Evolutionary conservation across 768 basidiomycete genomes (phyloP).

Genomic region (Termitomyces sp.): DNA sequence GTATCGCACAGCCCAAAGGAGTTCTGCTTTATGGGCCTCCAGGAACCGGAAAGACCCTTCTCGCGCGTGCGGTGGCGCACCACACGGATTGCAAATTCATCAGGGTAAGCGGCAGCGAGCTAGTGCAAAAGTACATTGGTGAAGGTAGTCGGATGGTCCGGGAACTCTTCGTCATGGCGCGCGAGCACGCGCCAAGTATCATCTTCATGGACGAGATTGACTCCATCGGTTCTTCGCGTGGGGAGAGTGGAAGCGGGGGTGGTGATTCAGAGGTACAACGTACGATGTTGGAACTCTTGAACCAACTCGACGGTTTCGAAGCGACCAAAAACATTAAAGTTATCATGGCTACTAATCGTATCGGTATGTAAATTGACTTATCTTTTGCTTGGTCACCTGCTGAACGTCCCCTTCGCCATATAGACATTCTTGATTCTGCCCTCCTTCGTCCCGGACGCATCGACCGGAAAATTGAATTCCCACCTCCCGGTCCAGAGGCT

Average conservation of each 20-base stretch:
- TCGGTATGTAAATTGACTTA: constrained; percentile 47
- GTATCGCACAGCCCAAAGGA: constrained; percentile 96
- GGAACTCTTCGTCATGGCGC: constrained; percentile 96
- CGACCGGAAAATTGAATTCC: constrained; percentile 96
- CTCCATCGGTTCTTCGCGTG: constrained; percentile 90
- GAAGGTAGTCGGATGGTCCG: constrained; percentile 96
- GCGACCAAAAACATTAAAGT: constrained; percentile 98
- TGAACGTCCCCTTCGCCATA: neutral
- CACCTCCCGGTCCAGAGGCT: constrained; percentile 95
- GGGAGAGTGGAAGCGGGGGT: constrained; percentile 86
- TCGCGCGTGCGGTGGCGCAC: constrained; percentile 94
- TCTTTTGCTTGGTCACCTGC: neutral
- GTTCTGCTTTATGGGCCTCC: constrained; percentile 95
- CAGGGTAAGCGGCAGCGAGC: constrained; percentile 87
- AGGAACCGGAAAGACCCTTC: constrained; percentile 93
- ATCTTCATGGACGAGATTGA: constrained; percentile 99
- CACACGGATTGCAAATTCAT: constrained; percentile 99
- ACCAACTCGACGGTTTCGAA: constrained; percentile 90
- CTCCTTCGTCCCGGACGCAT: constrained; percentile 93
- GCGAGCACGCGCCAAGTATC: constrained; percentile 96
- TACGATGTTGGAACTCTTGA: constrained; percentile 87
- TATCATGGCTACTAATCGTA: constrained; percentile 96
- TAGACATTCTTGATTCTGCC: constrained; percentile 93
- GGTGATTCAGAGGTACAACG: constrained; percentile 89
- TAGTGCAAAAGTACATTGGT: constrained; percentile 98